phyloP scores from a whole-genome alignment of 257 asterid species.

The Cinchona pubescens region DNA sequence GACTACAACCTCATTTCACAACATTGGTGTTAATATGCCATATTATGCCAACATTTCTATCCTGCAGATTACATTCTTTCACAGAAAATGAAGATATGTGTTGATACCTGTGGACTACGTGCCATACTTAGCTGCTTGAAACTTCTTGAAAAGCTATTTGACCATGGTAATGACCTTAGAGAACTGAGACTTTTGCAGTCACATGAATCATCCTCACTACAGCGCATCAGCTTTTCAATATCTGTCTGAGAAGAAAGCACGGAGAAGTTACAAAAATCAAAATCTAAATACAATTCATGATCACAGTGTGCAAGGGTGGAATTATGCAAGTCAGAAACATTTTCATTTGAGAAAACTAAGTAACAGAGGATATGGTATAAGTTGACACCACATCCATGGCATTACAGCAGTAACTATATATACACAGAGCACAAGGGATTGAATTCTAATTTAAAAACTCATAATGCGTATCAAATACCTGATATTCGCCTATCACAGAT shows the following conservation, averaged over 20 bases:
- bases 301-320: not conserved
- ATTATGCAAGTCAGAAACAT: not conserved
- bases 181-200: conserved; percentile 63
- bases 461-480: conserved; percentile 44
- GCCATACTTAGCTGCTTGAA: conserved; percentile 69
- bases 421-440: not conserved
- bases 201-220: conserved; percentile 65
- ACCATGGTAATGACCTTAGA: conserved; percentile 72
- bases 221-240: conserved; percentile 49
- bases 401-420: not conserved
- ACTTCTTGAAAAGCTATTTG: conserved; percentile 62
- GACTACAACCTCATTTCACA: not conserved
- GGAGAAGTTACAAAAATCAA: not conserved
- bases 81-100: not conserved
- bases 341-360: not conserved
- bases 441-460: not conserved
- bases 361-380: not conserved
- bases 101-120: conserved; percentile 66
- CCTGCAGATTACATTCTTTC: not conserved
- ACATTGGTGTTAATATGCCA: not conserved
- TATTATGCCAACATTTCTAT: not conserved
- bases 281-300: not conserved
- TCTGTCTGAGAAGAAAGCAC: conserved; percentile 48
- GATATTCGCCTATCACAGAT: conserved; percentile 37
- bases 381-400: not conserved